These are phyloP conservation scores for Suillus sp. DNA, from an alignment of 768 basidiomycete species.

Conservation along the genomic window DNA sequence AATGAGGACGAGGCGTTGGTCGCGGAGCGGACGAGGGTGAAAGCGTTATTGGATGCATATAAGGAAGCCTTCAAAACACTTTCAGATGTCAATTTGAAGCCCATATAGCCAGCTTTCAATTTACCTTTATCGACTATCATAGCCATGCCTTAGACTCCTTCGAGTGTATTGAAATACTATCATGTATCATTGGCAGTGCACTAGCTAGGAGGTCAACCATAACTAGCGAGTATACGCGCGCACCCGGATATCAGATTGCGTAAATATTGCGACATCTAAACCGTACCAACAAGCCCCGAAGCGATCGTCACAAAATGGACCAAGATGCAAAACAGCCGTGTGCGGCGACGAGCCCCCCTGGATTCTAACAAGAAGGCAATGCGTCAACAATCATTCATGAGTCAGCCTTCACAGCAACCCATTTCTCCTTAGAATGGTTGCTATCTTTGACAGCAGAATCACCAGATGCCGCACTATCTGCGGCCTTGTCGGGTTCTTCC, in stretches of 20 bases:
- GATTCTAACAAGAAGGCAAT: conserved; percentile 9
- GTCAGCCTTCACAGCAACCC: conserved; percentile 73
- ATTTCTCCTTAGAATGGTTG: conserved; percentile 58
- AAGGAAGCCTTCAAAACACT: conserved; percentile 90
- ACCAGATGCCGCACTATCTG: conserved; percentile 19
- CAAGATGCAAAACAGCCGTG: conserved; percentile 17
- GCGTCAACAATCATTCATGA: conserved; percentile 10
- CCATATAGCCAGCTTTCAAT: conserved; percentile 36
- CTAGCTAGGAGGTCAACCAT: neutral
- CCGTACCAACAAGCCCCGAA: conserved; percentile 24
- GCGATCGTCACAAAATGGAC: conserved; percentile 21
- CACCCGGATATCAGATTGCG: conserved; percentile 2
- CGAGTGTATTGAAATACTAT: neutral
- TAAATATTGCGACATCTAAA: conserved; percentile 26
- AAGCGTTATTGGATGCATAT: conserved; percentile 94
- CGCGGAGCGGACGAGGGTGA: conserved; percentile 90
- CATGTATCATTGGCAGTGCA: neutral
- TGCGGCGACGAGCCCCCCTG: neutral
- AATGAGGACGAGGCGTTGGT: conserved; percentile 96
- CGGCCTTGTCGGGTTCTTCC: conserved; percentile 54
- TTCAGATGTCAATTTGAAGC: conserved; percentile 79
- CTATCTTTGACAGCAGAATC: conserved; percentile 28
- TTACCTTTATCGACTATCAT: neutral
- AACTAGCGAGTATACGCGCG: conserved; percentile 5
- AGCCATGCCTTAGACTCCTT: neutral